Percentiles rank a stretch among this genome's conserved stretches.
phyloP scores from a whole-genome alignment of 2,329 filamentous ascomycete species.

The Colletotrichum salicis region DNA sequence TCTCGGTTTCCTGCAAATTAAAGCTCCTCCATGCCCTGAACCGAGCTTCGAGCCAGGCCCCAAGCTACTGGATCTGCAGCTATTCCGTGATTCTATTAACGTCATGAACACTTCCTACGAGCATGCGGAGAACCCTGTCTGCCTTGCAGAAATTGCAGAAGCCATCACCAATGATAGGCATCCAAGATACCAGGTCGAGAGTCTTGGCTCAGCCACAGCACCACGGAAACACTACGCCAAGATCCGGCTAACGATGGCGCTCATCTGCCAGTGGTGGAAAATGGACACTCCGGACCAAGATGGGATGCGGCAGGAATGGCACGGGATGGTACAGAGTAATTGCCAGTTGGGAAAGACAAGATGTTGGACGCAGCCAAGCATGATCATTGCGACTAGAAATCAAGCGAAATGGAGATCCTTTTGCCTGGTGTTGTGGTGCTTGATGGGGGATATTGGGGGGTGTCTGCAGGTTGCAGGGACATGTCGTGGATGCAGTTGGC shows the following conservation, averaged over 20 bases:
- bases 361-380: constrained; percentile 15
- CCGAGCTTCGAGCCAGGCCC: background rate
- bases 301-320: background rate
- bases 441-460: background rate
- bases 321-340: background rate
- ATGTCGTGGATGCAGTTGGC: background rate
- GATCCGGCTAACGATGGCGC: constrained; percentile 8
- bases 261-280: constrained; percentile 22
- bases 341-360: background rate
- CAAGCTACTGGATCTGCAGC: background rate
- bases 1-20: no score
- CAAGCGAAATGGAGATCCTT: background rate
- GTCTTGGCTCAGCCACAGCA: constrained; percentile 3
- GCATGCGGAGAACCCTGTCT: constrained; percentile 31
- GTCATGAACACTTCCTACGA: background rate
- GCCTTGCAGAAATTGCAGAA: background rate
- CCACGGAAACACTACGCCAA: constrained; percentile 6
- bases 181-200: constrained; percentile 6
- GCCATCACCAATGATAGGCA: constrained; percentile 12
- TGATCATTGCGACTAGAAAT: no score
- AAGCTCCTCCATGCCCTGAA: background rate
- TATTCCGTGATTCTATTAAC: background rate
- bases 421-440: background rate
- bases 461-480: background rate
- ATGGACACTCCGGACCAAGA: constrained; percentile 1